A percentile compares a stretch with the other conserved stretches of the same genome.
Conservation (phyloP, 345 rosid species). For the Populus nigra region DNA sequence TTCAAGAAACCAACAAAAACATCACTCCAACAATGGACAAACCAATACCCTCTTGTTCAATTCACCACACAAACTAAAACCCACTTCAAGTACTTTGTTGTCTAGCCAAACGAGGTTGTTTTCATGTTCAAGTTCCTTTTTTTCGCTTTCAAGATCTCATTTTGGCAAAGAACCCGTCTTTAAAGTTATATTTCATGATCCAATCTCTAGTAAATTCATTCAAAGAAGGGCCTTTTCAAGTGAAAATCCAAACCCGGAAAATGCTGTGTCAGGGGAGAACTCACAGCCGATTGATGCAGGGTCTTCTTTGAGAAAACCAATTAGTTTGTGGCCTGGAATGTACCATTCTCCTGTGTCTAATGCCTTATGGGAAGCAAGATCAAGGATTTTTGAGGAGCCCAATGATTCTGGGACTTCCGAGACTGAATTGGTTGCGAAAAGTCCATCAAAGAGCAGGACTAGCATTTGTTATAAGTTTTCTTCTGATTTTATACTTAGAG, state of each 20-base stretch:
- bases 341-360: slow-evolving; percentile 91
- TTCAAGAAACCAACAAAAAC: no score
- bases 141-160: no score
- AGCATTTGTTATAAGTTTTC: slow-evolving; percentile 64
- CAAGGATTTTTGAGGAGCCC: slow-evolving; percentile 49
- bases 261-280: slow-evolving; percentile 10
- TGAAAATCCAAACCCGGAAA: slow-evolving; percentile 17
- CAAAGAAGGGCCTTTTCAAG: slow-evolving; percentile 27
- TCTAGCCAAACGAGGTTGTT: no score
- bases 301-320: slow-evolving; percentile 70
- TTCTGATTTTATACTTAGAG: slow-evolving; percentile 64
- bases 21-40: no score
- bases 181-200: neutral
- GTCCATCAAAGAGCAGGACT: slow-evolving; percentile 76
- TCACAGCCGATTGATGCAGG: slow-evolving; percentile 70
- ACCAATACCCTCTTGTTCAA: no score
- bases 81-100: no score
- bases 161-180: neutral
- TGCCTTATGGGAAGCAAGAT: slow-evolving; percentile 90
- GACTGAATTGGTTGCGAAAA: slow-evolving; percentile 36
- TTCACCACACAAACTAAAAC: no score
- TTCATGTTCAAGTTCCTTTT: no score
- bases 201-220: neutral
- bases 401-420: slow-evolving; percentile 28
- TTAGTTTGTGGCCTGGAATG: slow-evolving; percentile 96